Conservation (phyloP, 129 eudicot genomes). For the Flaveria bidentis region DNA sequence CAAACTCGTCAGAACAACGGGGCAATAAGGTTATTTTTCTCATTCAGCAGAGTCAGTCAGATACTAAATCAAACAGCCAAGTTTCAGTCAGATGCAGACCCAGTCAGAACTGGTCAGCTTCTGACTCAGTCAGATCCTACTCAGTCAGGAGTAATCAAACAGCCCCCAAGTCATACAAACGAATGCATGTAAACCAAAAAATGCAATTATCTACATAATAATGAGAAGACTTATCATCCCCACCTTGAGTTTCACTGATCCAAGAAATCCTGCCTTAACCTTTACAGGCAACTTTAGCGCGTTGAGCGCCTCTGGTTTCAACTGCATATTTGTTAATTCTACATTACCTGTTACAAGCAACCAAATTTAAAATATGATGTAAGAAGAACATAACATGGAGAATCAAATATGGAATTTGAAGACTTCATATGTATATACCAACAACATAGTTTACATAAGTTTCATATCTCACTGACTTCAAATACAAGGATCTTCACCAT, state of each 20-base stretch:
- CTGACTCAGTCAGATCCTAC: too few relatives aligned
- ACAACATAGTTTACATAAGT: constrained; percentile 6
- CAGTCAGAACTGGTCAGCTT: too few relatives aligned
- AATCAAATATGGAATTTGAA: neutral
- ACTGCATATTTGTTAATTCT: constrained; percentile 92
- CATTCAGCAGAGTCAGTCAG: too few relatives aligned
- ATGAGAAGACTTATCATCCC: constrained; percentile 27
- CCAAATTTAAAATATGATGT: constrained; percentile 5
- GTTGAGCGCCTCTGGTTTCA: constrained; percentile 98
- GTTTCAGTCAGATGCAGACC: too few relatives aligned
- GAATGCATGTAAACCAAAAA: constrained; percentile 5
- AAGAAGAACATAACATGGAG: neutral
- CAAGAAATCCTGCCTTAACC: constrained; percentile 99
- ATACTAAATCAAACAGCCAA: too few relatives aligned
- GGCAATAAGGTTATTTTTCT: too few relatives aligned
- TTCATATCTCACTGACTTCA: constrained; percentile 10
- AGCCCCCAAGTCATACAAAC: neutral
- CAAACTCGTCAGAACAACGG: too few relatives aligned
- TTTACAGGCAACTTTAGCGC: constrained; percentile 91
- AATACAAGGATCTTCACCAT: constrained; percentile 11
- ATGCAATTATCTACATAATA: neutral
- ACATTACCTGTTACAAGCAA: constrained; percentile 72
- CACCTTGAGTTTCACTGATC: constrained; percentile 96
- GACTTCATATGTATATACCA: constrained; percentile 20
- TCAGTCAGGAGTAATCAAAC: too few relatives aligned